These are phyloP conservation scores for Syncephalastrum monosporum DNA, from an alignment of 371 early-diverging fungal genomes.

Conservation along the genomic window DNA sequence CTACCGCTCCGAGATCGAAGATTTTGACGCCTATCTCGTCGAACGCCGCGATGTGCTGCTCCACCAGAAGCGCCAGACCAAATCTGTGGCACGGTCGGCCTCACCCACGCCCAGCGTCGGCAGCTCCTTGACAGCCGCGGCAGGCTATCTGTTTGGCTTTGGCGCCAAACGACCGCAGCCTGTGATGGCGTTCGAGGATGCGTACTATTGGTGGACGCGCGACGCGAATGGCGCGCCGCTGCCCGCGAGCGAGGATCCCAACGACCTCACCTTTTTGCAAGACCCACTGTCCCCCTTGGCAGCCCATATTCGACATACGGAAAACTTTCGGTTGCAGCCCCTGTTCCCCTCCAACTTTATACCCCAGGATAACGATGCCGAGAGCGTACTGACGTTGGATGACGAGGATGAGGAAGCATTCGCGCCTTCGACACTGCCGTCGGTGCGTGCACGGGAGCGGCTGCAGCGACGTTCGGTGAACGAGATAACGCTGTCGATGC, in stretches of 20 bases:
- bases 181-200: neutral
- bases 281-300: conserved; percentile 17
- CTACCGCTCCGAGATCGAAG: conserved; percentile 51
- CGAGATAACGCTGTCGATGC: conserved; percentile 53
- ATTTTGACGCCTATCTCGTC: conserved; percentile 47
- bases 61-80: neutral
- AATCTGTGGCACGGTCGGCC: neutral
- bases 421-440: conserved; percentile 20
- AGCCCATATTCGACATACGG: conserved; percentile 29
- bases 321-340: conserved; percentile 48
- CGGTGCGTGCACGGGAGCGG: conserved; percentile 15
- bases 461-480: conserved; percentile 31
- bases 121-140: conserved; percentile 7
- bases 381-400: conserved; percentile 16
- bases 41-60: conserved; percentile 46
- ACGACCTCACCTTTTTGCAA: neutral
- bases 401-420: conserved; percentile 33
- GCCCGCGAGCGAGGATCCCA: neutral
- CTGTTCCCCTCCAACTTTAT: conserved; percentile 50
- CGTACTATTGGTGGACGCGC: conserved; percentile 9
- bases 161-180: neutral
- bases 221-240: no score
- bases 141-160: conserved; percentile 10
- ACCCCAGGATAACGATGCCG: conserved; percentile 34
- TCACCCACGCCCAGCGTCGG: conserved; percentile 1